Evolutionary conservation across 2,329 filamentous ascomycete species (phyloP), one percentile per base, ranked within the genome.

Genomic region (Knufia petricola): DNA sequence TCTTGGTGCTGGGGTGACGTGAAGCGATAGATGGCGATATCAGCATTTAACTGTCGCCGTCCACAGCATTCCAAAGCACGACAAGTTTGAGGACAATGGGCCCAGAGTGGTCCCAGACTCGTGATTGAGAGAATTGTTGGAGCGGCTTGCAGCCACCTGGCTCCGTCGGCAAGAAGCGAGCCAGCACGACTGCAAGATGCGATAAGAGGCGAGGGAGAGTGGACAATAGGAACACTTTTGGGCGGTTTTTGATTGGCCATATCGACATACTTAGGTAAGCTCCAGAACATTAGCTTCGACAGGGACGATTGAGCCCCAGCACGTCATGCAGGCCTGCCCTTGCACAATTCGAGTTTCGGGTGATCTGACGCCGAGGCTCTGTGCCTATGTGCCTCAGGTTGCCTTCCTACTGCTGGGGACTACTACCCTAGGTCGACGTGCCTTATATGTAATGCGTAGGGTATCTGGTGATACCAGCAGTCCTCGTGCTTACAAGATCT

Each of bases 1-100:
- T n/a, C n/a, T n/a, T n/a, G n/a, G n/a, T n/a, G n/a, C n/a, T n/a
- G n/a, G n/a, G n/a, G n/a, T n/a, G n/a, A n/a, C n/a, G n/a, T 36
- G 32, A 36, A 17, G 32, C 15, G 32, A 36, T 36, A 6, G 13
- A 17, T n/a, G 4, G 7, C 32, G 15, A 6, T 8, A 36, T 36
- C 32, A 36, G 32, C 7, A 36, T 8, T 36, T 4, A n/a, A 36
- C 4, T n/a, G 10, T 36, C 32, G 32, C 32, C 32, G 28, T 46
- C 19, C 8, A 12, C 19, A 12, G 42, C 24, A 46, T 46, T 46
- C 37, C 42, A 46, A 46, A 46, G 42, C 42, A 36, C 20, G 15
- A 36, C n/a, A 31, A 44, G 37, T 23, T n/a, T n/a, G 3, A 36
- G 9, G 28, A n/a, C 31, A 24, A 46, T n/a, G 17, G 23, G 12